These are phyloP conservation scores for Fusarium aywerte DNA, from an alignment of 2,329 filamentous ascomycete genomes.

Conservation along the genomic window DNA sequence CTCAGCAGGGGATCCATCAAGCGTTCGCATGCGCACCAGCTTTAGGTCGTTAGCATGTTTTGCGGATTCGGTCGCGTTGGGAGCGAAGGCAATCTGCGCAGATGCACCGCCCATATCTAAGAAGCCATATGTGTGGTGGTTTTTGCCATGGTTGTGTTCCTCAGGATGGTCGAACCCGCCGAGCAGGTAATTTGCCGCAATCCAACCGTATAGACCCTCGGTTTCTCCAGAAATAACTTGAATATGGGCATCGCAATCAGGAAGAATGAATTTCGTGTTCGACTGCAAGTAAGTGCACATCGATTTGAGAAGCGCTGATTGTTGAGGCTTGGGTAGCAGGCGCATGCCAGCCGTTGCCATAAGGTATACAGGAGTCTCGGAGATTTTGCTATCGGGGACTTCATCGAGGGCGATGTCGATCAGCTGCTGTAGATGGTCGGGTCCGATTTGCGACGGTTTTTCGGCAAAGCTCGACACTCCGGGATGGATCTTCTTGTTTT, in stretches of 20 bases:
- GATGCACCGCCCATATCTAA: slow-evolving; percentile 98
- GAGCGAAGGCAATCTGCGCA: slow-evolving; percentile 96
- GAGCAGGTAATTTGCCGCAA: slow-evolving; percentile 94
- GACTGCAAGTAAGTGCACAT: slow-evolving; percentile 85
- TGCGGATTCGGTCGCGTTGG: slow-evolving; percentile 87
- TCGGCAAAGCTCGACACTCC: slow-evolving; percentile 92
- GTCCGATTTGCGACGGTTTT: slow-evolving; percentile 78
- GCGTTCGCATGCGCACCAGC: slow-evolving; percentile 81
- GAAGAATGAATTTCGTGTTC: slow-evolving; percentile 83
- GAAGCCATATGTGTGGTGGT: slow-evolving; percentile 95
- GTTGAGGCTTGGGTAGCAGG: slow-evolving; percentile 78
- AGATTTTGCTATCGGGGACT: slow-evolving; percentile 79
- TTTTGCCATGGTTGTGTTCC: slow-evolving; percentile 82
- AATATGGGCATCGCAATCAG: slow-evolving; percentile 89
- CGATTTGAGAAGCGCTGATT: slow-evolving; percentile 75
- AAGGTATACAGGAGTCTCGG: slow-evolving; percentile 90
- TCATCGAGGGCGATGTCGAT: slow-evolving; percentile 83
- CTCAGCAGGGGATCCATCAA: slow-evolving; percentile 81
- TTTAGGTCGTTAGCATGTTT: slow-evolving; percentile 93
- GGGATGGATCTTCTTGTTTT: slow-evolving; percentile 92
- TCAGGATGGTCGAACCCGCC: slow-evolving; percentile 86
- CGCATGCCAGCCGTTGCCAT: slow-evolving; percentile 97
- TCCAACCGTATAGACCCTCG: slow-evolving; percentile 96
- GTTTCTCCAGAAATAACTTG: slow-evolving; percentile 97
- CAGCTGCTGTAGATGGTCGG: slow-evolving; percentile 81